phyloP scores from a whole-genome alignment of 345 rosid genomes.

The Alliaria petiolata region DNA sequence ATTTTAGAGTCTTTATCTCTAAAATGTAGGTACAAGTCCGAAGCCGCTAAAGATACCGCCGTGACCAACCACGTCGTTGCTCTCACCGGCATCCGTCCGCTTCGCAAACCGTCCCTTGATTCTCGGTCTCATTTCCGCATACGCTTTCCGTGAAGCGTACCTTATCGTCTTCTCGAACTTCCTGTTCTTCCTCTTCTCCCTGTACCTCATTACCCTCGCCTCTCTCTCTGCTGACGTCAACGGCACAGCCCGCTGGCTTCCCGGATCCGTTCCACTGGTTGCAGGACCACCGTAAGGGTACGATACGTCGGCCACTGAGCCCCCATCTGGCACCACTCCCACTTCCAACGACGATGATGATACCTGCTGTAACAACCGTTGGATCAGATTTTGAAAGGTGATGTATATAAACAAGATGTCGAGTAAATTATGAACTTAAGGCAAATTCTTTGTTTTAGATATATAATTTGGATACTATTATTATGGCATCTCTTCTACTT shows the following conservation, averaged over 20 bases:
- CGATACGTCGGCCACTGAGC: conserved; percentile 57
- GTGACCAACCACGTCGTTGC: conserved; percentile 37
- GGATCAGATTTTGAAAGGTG: too few species aligned
- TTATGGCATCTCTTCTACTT: too few species aligned
- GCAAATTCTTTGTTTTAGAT: neutral
- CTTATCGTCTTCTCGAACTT: conserved; percentile 97
- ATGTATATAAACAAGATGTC: neutral
- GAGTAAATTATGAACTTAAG: too few species aligned
- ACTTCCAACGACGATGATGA: conserved; percentile 89
- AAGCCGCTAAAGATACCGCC: conserved; percentile 44
- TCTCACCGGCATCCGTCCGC: conserved; percentile 44
- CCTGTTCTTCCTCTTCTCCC: conserved; percentile 94
- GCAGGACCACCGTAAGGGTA: conserved; percentile 39
- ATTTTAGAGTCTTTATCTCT: conserved; percentile 15
- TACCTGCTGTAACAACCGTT: conserved; percentile 39
- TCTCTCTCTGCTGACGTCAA: conserved; percentile 80
- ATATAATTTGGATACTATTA: too few species aligned
- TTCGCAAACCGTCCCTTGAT: conserved; percentile 95
- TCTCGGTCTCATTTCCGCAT: conserved; percentile 85
- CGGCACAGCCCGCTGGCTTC: conserved; percentile 48
- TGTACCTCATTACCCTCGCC: conserved; percentile 92
- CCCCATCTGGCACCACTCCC: conserved; percentile 90
- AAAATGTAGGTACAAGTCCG: conserved; percentile 81
- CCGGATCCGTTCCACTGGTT: conserved; percentile 40
- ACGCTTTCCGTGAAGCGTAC: conserved; percentile 89